Conservation (phyloP, 1,284 basidiomycete species). For the Austroboletus novae-zelandiae region DNA sequence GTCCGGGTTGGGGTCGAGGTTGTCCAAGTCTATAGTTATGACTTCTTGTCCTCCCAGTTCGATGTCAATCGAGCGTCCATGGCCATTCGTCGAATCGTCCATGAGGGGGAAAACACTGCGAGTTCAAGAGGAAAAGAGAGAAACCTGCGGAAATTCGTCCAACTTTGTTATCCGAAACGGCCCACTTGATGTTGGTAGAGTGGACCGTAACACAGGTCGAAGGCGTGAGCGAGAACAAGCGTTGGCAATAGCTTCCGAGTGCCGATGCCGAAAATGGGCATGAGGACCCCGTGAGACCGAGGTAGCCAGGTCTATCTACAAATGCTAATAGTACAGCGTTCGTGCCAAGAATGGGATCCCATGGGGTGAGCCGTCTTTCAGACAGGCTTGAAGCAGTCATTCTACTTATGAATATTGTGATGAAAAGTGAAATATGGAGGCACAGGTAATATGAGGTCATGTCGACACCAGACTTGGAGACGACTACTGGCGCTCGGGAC, state of each 20-base stretch:
- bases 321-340: background rate
- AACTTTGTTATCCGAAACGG: background rate
- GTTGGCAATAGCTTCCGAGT: background rate
- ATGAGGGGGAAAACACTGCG: conserved; percentile 8
- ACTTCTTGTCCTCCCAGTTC: conserved; percentile 77
- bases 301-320: background rate
- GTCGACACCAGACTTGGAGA: background rate
- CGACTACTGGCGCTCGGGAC: no score
- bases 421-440: background rate
- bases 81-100: conserved; percentile 16
- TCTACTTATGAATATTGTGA: background rate
- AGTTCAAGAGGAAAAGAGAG: background rate
- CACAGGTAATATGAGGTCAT: background rate
- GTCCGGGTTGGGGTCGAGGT: conserved; percentile 69
- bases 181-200: background rate
- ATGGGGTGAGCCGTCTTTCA: background rate
- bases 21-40: conserved; percentile 77
- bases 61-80: conserved; percentile 51
- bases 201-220: no score
- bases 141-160: background rate
- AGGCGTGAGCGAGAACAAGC: background rate
- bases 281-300: background rate
- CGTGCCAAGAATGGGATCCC: background rate
- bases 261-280: background rate
- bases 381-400: background rate